phyloP scores from a whole-genome alignment of 768 basidiomycete genomes.

The Phlebiopsis gigantea region DNA sequence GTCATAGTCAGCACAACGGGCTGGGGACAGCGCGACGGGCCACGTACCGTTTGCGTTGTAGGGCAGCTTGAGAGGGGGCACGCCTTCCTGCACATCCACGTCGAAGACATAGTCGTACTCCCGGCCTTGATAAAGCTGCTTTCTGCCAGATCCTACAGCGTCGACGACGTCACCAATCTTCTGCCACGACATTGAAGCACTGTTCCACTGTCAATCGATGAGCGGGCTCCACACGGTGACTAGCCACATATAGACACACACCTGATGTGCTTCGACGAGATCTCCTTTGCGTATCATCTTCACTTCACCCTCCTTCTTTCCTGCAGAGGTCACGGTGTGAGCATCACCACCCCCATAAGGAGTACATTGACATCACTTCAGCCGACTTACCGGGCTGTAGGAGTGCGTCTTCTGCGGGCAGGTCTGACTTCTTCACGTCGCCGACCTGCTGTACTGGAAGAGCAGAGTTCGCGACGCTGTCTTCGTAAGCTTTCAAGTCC shows the following conservation, averaged over 20 bases:
- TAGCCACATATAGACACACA: conserved; percentile 24
- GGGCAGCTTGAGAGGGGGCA: conserved; percentile 88
- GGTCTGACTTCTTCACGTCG: conserved; percentile 87
- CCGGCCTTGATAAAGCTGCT: conserved; percentile 87
- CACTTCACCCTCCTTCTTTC: conserved; percentile 91
- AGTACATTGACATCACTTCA: not conserved
- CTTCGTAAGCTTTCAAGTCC: conserved; percentile 67
- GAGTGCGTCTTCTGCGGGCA: conserved; percentile 84
- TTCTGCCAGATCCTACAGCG: conserved; percentile 84
- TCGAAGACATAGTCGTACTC: conserved; percentile 99
- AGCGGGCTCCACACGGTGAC: not conserved
- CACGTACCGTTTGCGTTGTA: conserved; percentile 80
- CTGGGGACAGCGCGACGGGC: not conserved
- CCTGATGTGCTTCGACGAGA: conserved; percentile 88
- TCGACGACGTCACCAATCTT: conserved; percentile 96
- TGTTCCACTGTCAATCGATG: conserved; percentile 66
- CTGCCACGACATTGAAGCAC: conserved; percentile 64
- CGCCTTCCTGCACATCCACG: conserved; percentile 91
- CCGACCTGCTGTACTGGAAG: conserved; percentile 85
- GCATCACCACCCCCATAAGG: not conserved
- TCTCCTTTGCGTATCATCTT: conserved; percentile 84
- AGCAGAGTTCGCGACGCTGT: conserved; percentile 69
- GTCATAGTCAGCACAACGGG: not conserved
- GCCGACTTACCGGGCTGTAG: conserved; percentile 52
- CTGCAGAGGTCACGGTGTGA: conserved; percentile 32